Evolutionary conservation across 257 asterid species (phyloP).

Genomic region (Thymus quinquecostatus): DNA sequence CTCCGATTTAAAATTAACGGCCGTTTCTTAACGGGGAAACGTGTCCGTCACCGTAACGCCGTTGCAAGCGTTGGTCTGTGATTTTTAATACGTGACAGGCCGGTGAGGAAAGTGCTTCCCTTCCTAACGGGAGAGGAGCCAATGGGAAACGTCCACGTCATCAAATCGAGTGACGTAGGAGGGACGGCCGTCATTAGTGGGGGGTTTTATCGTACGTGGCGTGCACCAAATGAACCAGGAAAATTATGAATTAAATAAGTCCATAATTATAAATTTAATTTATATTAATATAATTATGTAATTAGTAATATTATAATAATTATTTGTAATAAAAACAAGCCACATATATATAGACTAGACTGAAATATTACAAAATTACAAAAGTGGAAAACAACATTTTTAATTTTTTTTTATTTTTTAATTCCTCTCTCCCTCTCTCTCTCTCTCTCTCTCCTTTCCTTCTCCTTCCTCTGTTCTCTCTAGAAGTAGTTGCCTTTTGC

Average conservation of each 20-base stretch:
- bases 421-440: background rate
- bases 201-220: conserved; percentile 15
- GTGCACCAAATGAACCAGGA: conserved; percentile 9
- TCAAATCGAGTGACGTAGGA: conserved; percentile 17
- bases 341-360: background rate
- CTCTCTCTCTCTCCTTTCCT: background rate
- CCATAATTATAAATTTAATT: background rate
- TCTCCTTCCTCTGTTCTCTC: conserved; percentile 18
- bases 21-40: conserved; percentile 3
- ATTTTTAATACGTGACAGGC: conserved; percentile 11
- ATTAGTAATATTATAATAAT: background rate
- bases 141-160: conserved; percentile 23
- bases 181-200: conserved; percentile 26
- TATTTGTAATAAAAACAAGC: background rate
- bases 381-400: conserved; percentile 20
- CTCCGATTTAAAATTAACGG: conserved; percentile 18
- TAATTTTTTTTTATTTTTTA: background rate
- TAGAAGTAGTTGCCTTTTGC: conserved; percentile 18
- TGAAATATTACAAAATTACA: background rate
- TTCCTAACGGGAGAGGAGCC: background rate
- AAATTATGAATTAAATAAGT: background rate
- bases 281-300: background rate
- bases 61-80: conserved; percentile 6
- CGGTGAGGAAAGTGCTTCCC: background rate
- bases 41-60: conserved; percentile 1